Conservation (phyloP, 768 basidiomycete species). For the Mycena galericulata region DNA sequence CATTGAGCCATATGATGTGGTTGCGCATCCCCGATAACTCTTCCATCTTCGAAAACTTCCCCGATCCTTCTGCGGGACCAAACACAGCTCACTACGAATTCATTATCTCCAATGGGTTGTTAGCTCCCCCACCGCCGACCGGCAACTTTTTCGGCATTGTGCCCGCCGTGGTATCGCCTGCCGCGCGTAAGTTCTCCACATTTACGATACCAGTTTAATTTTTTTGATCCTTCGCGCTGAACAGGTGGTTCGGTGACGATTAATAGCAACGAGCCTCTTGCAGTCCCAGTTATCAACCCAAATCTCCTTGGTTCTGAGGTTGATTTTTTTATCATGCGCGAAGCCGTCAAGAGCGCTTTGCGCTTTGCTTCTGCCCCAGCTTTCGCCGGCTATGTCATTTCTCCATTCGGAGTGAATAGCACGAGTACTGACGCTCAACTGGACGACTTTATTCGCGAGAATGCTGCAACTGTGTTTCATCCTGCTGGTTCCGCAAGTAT, state of each 20-base stretch:
- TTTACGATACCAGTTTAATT: neutral
- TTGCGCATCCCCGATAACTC: slow-evolving; percentile 37
- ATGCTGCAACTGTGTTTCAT: neutral
- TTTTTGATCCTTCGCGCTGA: neutral
- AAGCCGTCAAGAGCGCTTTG: slow-evolving; percentile 34
- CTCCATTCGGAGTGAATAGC: neutral
- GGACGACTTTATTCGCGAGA: slow-evolving; percentile 30
- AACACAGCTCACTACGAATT: slow-evolving; percentile 44
- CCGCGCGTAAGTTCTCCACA: slow-evolving; percentile 10
- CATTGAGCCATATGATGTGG: slow-evolving; percentile 41
- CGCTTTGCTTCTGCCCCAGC: slow-evolving; percentile 38
- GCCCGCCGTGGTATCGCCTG: slow-evolving; percentile 14
- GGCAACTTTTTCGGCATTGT: slow-evolving; percentile 9
- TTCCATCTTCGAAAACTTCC: slow-evolving; percentile 34
- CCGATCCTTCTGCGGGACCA: slow-evolving; percentile 44
- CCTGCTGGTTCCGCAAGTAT: slow-evolving; percentile 43
- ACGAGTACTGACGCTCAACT: slow-evolving; percentile 33
- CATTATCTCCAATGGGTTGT: slow-evolving; percentile 26
- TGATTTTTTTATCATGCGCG: slow-evolving; percentile 39
- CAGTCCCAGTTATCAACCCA: slow-evolving; percentile 49
- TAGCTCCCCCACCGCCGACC: slow-evolving; percentile 3
- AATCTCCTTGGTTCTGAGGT: slow-evolving; percentile 38
- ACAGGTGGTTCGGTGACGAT: neutral
- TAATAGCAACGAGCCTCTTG: neutral
- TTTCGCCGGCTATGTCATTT: slow-evolving; percentile 35